Percentiles rank a stretch among this genome's conserved stretches.
Evolutionary conservation across 768 basidiomycete species (phyloP).

Genomic region (Myochromella boudieri): DNA sequence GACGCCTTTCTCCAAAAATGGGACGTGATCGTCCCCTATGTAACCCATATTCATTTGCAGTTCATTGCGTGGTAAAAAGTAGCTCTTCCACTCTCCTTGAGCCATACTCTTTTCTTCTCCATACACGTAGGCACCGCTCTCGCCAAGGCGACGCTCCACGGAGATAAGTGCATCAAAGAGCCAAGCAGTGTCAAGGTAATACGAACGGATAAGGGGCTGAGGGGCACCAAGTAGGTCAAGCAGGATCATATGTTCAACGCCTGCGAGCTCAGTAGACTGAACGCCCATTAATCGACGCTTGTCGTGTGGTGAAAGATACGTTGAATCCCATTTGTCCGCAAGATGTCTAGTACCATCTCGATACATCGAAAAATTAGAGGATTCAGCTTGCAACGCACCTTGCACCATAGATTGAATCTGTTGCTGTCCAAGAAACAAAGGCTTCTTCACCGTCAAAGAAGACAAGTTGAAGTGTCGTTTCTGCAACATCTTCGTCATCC

Average conservation of each 20-base stretch:
- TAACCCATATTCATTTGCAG: constrained; percentile 45
- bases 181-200: constrained; percentile 90
- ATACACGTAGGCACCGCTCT: constrained; percentile 59
- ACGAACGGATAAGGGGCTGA: constrained; percentile 75
- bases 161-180: constrained; percentile 76
- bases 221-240: constrained; percentile 88
- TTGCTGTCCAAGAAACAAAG: constrained; percentile 83
- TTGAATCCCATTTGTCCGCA: constrained; percentile 78
- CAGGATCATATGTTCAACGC: constrained; percentile 89
- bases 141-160: constrained; percentile 71
- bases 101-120: constrained; percentile 43
- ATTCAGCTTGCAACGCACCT: constrained; percentile 48
- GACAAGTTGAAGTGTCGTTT: constrained; percentile 87
- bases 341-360: constrained; percentile 62
- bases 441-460: constrained; percentile 99
- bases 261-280: constrained; percentile 62
- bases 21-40: constrained; percentile 92
- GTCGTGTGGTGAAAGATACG: constrained; percentile 59
- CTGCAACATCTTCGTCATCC: constrained; percentile 74
- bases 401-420: constrained; percentile 94
- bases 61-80: constrained; percentile 56
- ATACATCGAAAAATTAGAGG: background rate
- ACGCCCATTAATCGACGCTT: constrained; percentile 58
- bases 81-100: constrained; percentile 57
- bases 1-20: constrained; percentile 83